phyloP scores from a whole-genome alignment of 1,139 yeast species.

The Magnusiomyces suaveolens region DNA sequence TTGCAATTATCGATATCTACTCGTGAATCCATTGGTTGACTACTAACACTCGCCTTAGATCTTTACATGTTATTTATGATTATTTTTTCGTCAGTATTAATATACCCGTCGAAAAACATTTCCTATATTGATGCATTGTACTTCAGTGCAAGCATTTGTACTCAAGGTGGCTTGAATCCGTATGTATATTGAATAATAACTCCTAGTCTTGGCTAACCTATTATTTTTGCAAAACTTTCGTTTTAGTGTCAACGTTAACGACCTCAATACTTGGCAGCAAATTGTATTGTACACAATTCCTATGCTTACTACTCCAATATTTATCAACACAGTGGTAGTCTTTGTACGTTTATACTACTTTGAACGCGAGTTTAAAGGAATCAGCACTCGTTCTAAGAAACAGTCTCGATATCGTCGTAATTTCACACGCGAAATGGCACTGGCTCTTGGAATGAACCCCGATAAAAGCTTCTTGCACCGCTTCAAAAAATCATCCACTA shows the following conservation, averaged over 20 bases:
- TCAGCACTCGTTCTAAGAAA: conserved; percentile 60
- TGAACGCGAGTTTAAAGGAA: conserved; percentile 76
- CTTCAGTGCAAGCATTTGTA: conserved; percentile 62
- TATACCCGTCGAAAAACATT: conserved; percentile 63
- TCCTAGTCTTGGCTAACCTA: neutral
- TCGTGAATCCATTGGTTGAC: neutral
- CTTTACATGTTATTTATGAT: conserved; percentile 9
- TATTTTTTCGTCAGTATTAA: conserved; percentile 57
- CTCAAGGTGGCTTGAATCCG: conserved; percentile 81
- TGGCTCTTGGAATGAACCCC: conserved; percentile 8
- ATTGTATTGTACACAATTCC: conserved; percentile 37
- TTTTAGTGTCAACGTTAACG: conserved; percentile 45
- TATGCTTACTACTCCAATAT: conserved; percentile 73
- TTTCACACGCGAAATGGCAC: conserved; percentile 45
- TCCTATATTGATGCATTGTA: conserved; percentile 72
- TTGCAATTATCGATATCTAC: neutral
- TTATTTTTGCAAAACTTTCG: neutral
- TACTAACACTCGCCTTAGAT: neutral
- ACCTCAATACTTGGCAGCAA: conserved; percentile 64
- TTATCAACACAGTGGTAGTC: conserved; percentile 54
- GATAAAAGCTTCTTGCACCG: neutral
- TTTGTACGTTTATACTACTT: conserved; percentile 35
- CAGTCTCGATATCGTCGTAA: conserved; percentile 74
- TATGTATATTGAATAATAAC: conserved; percentile 1
- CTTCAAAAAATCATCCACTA: neutral